A percentile compares a stretch with the other conserved stretches of the same genome.
Conservation (phyloP, 148 eudicot genomes). For the Heliamphora exappendiculata region DNA sequence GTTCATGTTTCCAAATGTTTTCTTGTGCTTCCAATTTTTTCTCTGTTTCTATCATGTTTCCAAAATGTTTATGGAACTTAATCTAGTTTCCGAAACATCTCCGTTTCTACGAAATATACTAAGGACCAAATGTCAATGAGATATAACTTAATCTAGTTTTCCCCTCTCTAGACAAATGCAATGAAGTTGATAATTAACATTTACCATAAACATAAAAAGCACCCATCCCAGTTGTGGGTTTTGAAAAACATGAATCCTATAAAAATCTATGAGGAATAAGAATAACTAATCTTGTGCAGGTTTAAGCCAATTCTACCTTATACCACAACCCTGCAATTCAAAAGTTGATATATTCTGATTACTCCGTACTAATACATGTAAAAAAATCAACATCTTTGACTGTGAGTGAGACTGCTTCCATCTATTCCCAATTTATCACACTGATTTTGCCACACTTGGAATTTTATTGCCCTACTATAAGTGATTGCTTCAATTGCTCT, state of each 20-base stretch:
- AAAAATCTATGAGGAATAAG: not conserved
- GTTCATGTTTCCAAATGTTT: too few species aligned
- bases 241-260: not conserved
- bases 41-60: too few species aligned
- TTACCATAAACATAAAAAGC: not conserved
- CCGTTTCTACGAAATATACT: not conserved
- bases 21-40: too few species aligned
- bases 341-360: not conserved
- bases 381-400: not conserved
- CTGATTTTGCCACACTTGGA: not conserved
- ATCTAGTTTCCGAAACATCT: too few species aligned
- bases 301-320: not conserved
- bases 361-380: not conserved
- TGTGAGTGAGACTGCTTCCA: not conserved
- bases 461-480: not conserved
- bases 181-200: not conserved
- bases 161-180: not conserved
- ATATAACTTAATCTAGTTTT: too few species aligned
- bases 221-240: not conserved
- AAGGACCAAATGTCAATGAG: too few species aligned
- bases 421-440: not conserved
- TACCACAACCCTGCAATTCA: not conserved
- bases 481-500: conserved; percentile 1
- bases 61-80: too few species aligned
- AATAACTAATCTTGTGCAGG: too few species aligned